phyloP scores from a whole-genome alignment of 1,284 basidiomycete species.

The Irpex sp. region DNA sequence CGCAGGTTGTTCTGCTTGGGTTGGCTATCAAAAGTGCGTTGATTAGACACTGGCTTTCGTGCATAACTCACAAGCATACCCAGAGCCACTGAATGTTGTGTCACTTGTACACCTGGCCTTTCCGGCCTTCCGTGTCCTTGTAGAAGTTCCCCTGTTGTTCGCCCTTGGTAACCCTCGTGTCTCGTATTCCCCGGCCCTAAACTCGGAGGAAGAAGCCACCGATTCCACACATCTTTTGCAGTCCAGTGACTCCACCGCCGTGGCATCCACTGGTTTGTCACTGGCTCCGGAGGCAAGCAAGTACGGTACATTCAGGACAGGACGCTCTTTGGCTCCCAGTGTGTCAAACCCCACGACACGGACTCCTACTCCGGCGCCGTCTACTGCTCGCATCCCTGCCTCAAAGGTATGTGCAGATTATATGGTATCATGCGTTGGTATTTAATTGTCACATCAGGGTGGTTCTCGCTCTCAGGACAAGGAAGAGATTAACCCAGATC shows the following conservation, averaged over 20 bases:
- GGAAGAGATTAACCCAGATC: conserved; percentile 57
- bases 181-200: conserved; percentile 49
- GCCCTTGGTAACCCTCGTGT: conserved; percentile 44
- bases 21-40: conserved; percentile 45
- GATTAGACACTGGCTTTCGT: not conserved
- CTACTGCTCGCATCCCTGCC: conserved; percentile 25
- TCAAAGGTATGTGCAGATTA: conserved; percentile 22
- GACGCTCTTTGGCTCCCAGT: conserved; percentile 44
- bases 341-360: conserved; percentile 53
- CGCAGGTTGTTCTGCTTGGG: conserved; percentile 51
- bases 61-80: not conserved
- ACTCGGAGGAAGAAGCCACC: conserved; percentile 42
- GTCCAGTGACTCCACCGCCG: conserved; percentile 35
- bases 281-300: conserved; percentile 49
- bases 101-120: conserved; percentile 58
- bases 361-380: conserved; percentile 59
- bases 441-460: not conserved
- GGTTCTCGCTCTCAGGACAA: conserved; percentile 33
- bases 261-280: conserved; percentile 43
- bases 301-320: conserved; percentile 70
- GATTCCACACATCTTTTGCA: conserved; percentile 52
- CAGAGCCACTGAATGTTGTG: conserved; percentile 36
- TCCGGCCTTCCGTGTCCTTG: conserved; percentile 59
- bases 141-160: conserved; percentile 53
- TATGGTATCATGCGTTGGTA: conserved; percentile 2